phyloP scores from a whole-genome alignment of 768 basidiomycete species.

The Amyloporia xantha region DNA sequence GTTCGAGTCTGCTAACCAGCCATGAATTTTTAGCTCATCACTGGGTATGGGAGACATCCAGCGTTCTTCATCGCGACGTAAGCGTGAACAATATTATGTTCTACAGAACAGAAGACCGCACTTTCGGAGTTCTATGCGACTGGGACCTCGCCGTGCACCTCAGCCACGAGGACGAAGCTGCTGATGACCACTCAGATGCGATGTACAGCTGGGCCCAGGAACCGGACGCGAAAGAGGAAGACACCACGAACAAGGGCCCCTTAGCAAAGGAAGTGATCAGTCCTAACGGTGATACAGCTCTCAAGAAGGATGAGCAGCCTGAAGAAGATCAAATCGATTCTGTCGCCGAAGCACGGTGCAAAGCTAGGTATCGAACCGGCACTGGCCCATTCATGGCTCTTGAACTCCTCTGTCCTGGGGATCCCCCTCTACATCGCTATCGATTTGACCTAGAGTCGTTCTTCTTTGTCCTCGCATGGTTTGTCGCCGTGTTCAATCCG shows the following conservation, averaged over 20 bases:
- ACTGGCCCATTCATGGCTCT: constrained; percentile 9
- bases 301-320: neutral
- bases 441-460: constrained; percentile 5
- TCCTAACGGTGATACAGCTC: no score
- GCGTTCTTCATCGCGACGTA: constrained; percentile 12
- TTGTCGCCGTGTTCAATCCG: neutral
- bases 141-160: neutral
- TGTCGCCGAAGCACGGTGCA: neutral
- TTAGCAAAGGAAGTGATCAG: neutral
- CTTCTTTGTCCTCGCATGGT: constrained; percentile 3
- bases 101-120: neutral
- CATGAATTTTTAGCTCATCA: constrained; percentile 10
- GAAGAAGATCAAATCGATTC: no score
- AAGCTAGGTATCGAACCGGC: constrained; percentile 2
- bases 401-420: constrained; percentile 1
- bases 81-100: constrained; percentile 15
- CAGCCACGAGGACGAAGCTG: neutral
- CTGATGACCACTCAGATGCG: neutral
- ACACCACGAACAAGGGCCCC: neutral
- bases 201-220: neutral
- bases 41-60: constrained; percentile 6
- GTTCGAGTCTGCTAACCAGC: no score
- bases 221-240: neutral
- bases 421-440: constrained; percentile 1
- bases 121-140: neutral